Evolutionary conservation across 176 grass and related monocot species (phyloP).

Genomic region (Coix lacrymajobi): DNA sequence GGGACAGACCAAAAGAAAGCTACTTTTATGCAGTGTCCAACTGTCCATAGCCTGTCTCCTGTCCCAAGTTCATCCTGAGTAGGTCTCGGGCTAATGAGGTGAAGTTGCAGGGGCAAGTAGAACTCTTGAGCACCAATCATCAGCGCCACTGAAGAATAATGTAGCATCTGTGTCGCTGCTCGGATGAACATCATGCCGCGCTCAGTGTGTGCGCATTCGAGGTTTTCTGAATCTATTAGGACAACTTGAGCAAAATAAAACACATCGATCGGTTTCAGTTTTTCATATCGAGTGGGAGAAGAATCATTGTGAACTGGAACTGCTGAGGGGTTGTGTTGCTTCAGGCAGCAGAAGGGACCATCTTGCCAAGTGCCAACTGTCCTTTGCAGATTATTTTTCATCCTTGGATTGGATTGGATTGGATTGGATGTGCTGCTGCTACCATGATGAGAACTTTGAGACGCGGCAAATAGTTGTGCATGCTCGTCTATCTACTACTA

Average conservation of each 20-base stretch:
- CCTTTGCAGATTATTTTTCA: constrained; percentile 5
- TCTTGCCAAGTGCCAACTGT: neutral
- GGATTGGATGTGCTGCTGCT: neutral
- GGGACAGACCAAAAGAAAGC: neutral
- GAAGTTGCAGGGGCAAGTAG: constrained; percentile 1
- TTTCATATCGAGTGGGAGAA: neutral
- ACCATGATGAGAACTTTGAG: constrained; percentile 10
- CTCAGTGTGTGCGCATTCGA: neutral
- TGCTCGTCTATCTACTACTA: neutral
- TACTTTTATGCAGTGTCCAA: constrained; percentile 12
- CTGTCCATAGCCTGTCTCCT: neutral
- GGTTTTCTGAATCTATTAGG: constrained; percentile 26
- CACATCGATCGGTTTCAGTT: constrained; percentile 3
- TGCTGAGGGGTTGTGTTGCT: constrained; percentile 28
- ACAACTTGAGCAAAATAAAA: neutral
- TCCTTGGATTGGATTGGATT: neutral
- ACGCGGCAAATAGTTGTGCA: neutral
- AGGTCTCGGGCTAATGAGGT: neutral
- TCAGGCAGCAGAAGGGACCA: constrained; percentile 34
- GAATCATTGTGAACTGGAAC: neutral
- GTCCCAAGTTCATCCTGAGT: neutral
- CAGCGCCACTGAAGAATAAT: neutral
- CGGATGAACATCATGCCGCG: constrained; percentile 11
- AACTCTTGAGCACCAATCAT: constrained; percentile 25
- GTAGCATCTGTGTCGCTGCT: neutral